Base-by-base conservation (phyloP, 768 basidiomycete genomes). In the Lactarius indigo region DNA sequence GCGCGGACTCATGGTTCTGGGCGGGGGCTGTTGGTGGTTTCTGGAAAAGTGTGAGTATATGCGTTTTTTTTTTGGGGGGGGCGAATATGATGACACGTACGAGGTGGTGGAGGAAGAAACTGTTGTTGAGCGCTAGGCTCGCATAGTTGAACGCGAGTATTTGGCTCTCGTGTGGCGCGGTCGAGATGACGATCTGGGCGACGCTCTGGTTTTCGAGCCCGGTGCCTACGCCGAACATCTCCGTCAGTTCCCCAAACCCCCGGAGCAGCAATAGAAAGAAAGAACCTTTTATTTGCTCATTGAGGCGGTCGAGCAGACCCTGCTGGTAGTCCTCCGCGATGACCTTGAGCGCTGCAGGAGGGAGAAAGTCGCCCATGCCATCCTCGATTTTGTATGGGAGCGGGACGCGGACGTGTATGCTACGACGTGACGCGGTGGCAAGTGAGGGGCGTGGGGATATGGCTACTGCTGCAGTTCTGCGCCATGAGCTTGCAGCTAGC, bases 51-150 rank as follows among this genome's bases (percentile, higher is more conserved):
- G 37, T 7, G 35, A 6, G 12, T 5, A 39, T 37, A 15, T 12
- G 3, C 31, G 42, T 20, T 28, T 20, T 1, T 44, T 41, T 17
- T 35, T 35, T 37, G 18, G 3, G 28, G 6, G 18, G 42, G 60
- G 59, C 1, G 4, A 13, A 33, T n/a, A 33, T 20, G n/a, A 12
- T 47, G 26, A 30, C 47, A 82, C 94, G 60, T 75, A 98, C 96
- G 44, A 99, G 82, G 64, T 82, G 83, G 70, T 92, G 84, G 33
- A 99, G 83, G 82, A 98, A 98, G 84, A 93, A 98, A 71, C 88
- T 87, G 76, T 97, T 98, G 79, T 98, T 99, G 68, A 98, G 80
- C 6, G 96, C 92, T 57, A 93, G 84, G 69, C 90, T 90, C 4
- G 96, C 94, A 73, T 96, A 94, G 77, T 92, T 96, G 78, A 95